Evolutionary conservation across 2,329 filamentous ascomycete species (phyloP).

Genomic region (Claviceps sp.): DNA sequence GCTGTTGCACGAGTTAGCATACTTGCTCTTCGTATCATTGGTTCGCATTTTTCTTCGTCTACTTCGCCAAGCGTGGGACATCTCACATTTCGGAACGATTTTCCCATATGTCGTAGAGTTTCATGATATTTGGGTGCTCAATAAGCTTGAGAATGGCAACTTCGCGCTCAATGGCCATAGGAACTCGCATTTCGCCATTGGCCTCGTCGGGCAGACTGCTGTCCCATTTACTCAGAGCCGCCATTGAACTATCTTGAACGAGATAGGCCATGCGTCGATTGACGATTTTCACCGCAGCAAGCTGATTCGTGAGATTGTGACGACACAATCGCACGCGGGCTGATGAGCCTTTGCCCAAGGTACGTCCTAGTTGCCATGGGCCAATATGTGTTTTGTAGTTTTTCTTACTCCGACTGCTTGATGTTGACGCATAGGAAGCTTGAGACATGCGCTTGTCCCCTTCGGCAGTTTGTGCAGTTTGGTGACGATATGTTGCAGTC

Average conservation of each 20-base stretch:
- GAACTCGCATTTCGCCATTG: conserved; percentile 57
- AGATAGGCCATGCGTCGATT: conserved; percentile 69
- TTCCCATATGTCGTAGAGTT: conserved; percentile 94
- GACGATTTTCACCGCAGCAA: conserved; percentile 91
- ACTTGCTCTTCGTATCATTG: background rate
- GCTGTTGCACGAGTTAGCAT: conserved; percentile 30
- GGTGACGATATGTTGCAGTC: conserved; percentile 2
- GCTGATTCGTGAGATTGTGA: conserved; percentile 63
- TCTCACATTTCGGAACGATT: conserved; percentile 86
- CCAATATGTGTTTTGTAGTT: conserved; percentile 65
- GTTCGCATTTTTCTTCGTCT: background rate
- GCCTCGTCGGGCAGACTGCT: conserved; percentile 39
- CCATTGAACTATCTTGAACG: conserved; percentile 74
- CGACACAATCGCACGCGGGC: conserved; percentile 77
- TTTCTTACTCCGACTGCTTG: conserved; percentile 26
- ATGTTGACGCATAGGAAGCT: conserved; percentile 27
- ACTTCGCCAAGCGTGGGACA: background rate
- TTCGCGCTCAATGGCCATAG: conserved; percentile 82
- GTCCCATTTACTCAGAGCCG: conserved; percentile 65
- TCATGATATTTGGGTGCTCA: conserved; percentile 88
- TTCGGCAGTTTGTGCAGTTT: conserved; percentile 18
- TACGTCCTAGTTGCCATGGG: conserved; percentile 85
- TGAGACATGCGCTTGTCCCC: conserved; percentile 26
- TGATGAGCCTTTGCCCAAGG: conserved; percentile 78
- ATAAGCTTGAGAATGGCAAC: conserved; percentile 96